Base-by-base conservation (phyloP, 1,139 yeast species). In the Hyphopichia fennica region DNA sequence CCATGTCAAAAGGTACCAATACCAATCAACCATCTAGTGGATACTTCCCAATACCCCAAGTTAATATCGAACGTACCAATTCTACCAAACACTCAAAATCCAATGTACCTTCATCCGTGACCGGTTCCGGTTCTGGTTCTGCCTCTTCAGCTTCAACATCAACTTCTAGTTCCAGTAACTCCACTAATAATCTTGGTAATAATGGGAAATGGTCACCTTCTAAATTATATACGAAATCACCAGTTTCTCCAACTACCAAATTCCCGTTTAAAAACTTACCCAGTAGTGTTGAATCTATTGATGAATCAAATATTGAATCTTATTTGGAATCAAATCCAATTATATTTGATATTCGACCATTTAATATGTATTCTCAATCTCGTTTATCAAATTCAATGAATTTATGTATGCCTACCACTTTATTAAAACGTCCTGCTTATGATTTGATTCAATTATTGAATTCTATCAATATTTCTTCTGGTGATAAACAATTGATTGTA, bases 321-420 rank as follows among this genome's bases (percentile, higher is more conserved):
- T 16, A 11, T 32, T 10, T 34, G 5, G 37, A 20, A 4, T 18
- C 17, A 10, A 31, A 11, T 27, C 37, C 39, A 7, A 42, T 67
- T 8, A 53, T 69, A n/a, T 52, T 71, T 35, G 77, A 72, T 48
- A 60, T 62, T 19, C 54, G 77, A 20, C 69, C 74, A 5, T 72
- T 57, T 50, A 71, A 69, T 49, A 48, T 57, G 32, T 72, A 58
- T 46, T 54, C 62, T 10, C 53, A 49, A 14, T 53, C 63, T 19
- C 66, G 69, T 41, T 44, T 72, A 18, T 50, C 44, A 14, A 48
- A 52, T 18, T 52, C 76, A 20, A 53, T 65, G 45, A 70, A 71
- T 46, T 53, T 71, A 28, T 70, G 75, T 49, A 54, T 72, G 11
- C 77, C 77, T 8, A 62, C 75, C 8, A 72, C 77, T 1, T 56